Evolutionary conservation across 345 rosid species (phyloP).

Genomic region (Durio zibethinus): DNA sequence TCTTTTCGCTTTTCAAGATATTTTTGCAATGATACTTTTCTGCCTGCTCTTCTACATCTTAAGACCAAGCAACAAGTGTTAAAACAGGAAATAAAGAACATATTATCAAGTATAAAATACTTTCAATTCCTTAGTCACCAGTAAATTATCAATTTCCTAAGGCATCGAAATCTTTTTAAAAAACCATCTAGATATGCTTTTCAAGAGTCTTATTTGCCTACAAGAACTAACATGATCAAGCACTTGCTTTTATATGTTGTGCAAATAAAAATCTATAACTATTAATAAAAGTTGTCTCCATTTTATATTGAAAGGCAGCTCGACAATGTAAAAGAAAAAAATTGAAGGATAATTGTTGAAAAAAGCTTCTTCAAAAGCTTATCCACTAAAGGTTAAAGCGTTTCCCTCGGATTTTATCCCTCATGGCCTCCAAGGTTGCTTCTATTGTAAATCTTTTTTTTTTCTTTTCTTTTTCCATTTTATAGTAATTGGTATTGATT

Average conservation of each 20-base stretch:
- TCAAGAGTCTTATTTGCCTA: not conserved
- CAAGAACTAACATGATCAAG: not conserved
- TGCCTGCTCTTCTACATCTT: conserved; percentile 69
- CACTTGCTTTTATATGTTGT: not conserved
- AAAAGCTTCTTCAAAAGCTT: too few species aligned
- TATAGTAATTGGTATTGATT: not conserved
- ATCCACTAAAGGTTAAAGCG: not conserved
- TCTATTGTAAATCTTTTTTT: conserved; percentile 53
- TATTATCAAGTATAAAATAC: not conserved
- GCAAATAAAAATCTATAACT: not conserved
- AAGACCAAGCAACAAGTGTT: conserved; percentile 24
- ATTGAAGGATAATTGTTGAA: too few species aligned
- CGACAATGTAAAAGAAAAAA: too few species aligned
- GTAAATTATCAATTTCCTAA: not conserved
- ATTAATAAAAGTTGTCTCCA: too few species aligned
- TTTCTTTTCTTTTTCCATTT: conserved; percentile 1
- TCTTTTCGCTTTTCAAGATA: conserved; percentile 74
- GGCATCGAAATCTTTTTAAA: not conserved
- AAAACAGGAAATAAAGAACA: not conserved
- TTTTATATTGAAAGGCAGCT: too few species aligned
- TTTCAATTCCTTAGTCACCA: not conserved
- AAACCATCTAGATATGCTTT: not conserved
- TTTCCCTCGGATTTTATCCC: conserved; percentile 11
- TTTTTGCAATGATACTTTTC: conserved; percentile 66
- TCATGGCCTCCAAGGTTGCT: conserved; percentile 88